phyloP scores from a whole-genome alignment of 768 basidiomycete species.

The Kwoniella newhampshirensis region DNA sequence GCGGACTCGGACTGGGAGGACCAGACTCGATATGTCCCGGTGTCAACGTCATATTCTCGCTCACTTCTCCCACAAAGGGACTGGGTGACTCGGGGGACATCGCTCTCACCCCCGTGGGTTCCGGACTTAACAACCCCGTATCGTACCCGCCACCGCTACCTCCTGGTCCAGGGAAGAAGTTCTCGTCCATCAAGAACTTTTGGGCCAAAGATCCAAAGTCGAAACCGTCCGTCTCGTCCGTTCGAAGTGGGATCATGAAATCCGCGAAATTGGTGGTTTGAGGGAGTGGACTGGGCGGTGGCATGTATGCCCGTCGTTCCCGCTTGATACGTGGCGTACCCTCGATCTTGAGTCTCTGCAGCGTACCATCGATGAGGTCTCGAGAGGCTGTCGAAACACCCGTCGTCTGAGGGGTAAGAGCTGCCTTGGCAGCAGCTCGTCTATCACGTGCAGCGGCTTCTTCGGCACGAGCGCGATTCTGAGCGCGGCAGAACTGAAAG shows the following conservation, averaged over 20 bases:
- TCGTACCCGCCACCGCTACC: slow-evolving; percentile 3
- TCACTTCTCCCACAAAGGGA: slow-evolving; percentile 13
- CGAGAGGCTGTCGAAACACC: slow-evolving; percentile 33
- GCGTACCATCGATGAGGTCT: slow-evolving; percentile 47
- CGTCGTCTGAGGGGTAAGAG: slow-evolving; percentile 49
- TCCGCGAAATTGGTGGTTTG: slow-evolving; percentile 37
- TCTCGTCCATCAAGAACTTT: slow-evolving; percentile 32
- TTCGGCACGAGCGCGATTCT: slow-evolving; percentile 73
- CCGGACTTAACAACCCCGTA: slow-evolving; percentile 10
- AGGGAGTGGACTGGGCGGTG: slow-evolving; percentile 38
- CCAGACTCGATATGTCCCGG: background rate
- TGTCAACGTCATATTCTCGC: slow-evolving; percentile 1
- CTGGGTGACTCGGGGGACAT: slow-evolving; percentile 23
- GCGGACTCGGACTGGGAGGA: background rate
- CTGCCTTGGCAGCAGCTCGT: slow-evolving; percentile 60
- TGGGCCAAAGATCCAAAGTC: slow-evolving; percentile 43
- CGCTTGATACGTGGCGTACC: slow-evolving; percentile 51
- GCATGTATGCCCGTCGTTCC: slow-evolving; percentile 39
- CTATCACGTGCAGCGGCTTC: slow-evolving; percentile 68
- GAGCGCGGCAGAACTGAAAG: slow-evolving; percentile 76
- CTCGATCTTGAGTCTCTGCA: slow-evolving; percentile 48
- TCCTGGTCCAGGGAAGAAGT: slow-evolving; percentile 16
- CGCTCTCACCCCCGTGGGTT: slow-evolving; percentile 5
- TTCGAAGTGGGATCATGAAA: slow-evolving; percentile 33
- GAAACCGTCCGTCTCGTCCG: slow-evolving; percentile 19